phyloP scores from a whole-genome alignment of 2,329 filamentous ascomycete genomes.

The Neophaeococcomyces aloes region DNA sequence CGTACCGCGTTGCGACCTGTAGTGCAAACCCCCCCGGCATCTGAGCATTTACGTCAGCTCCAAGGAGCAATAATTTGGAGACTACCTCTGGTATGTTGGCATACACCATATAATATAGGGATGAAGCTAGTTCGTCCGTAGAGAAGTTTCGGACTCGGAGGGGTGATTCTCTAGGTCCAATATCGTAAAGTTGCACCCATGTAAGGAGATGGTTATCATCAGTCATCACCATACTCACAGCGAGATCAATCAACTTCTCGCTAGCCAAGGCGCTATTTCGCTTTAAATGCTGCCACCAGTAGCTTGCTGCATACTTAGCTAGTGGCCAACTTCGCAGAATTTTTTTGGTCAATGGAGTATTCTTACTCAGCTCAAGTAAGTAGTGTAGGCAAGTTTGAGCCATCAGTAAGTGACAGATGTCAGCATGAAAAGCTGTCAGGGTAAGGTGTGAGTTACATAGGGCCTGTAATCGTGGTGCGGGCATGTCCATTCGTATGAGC shows the following conservation, averaged over 20 bases:
- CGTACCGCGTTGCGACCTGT: conserved; percentile 9
- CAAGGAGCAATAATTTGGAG: too few relatives aligned
- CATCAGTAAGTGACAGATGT: conserved; percentile 8
- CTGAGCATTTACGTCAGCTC: conserved; percentile 16
- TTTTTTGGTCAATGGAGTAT: conserved; percentile 6
- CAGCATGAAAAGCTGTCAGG: background rate
- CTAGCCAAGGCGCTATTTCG: too few relatives aligned
- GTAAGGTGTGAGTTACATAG: background rate
- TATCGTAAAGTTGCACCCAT: too few relatives aligned
- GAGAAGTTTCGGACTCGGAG: too few relatives aligned
- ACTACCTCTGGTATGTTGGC: too few relatives aligned
- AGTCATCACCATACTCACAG: too few relatives aligned
- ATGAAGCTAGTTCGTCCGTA: too few relatives aligned
- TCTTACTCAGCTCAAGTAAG: conserved; percentile 4
- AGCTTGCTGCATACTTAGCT: conserved; percentile 5
- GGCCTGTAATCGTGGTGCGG: too few relatives aligned
- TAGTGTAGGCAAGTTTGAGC: conserved; percentile 11
- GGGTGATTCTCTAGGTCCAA: too few relatives aligned
- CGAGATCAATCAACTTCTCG: too few relatives aligned
- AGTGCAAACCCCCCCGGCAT: conserved; percentile 10
- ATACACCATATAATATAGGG: too few relatives aligned
- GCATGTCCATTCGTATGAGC: conserved; percentile 20
- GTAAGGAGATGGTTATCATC: too few relatives aligned
- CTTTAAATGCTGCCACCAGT: conserved; percentile 8
- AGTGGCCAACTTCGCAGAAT: conserved; percentile 2